A percentile compares a stretch with the other conserved stretches of the same genome.
Conservation (phyloP, 345 rosid genomes). For the Linum lewisii region DNA sequence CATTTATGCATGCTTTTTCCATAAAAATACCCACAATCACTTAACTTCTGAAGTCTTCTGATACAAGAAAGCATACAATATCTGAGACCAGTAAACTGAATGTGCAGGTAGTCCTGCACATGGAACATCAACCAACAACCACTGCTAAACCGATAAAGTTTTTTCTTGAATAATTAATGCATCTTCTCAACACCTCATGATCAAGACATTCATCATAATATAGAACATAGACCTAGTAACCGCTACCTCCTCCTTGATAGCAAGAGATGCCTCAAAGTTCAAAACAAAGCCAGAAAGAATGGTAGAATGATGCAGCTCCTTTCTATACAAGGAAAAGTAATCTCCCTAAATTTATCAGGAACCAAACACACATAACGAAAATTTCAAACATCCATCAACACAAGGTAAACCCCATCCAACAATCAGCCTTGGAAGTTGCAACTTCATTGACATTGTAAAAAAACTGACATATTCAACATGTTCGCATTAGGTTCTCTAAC, state of each 20-base stretch:
- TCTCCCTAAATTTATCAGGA: too few relatives aligned
- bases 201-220: not conserved
- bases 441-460: not conserved
- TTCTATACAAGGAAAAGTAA: too few relatives aligned
- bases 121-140: not conserved
- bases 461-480: not conserved
- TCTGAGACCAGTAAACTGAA: not conserved
- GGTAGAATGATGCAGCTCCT: not conserved
- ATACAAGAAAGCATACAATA: not conserved
- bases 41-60: not conserved
- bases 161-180: too few relatives aligned
- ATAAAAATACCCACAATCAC: too few relatives aligned
- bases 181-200: not conserved
- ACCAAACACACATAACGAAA: not conserved
- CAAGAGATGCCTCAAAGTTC: not conserved
- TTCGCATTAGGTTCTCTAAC: too few relatives aligned
- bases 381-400: not conserved
- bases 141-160: too few relatives aligned
- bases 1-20: too few relatives aligned
- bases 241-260: too few relatives aligned
- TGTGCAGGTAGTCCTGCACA: not conserved
- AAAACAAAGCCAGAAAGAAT: not conserved
- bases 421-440: not conserved
- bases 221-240: not conserved
- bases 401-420: not conserved